Percentiles rank a stretch among this genome's conserved stretches.
Evolutionary conservation across 108 stramenopile species (phyloP).

Genomic region (Skeletonema grethae): DNA sequence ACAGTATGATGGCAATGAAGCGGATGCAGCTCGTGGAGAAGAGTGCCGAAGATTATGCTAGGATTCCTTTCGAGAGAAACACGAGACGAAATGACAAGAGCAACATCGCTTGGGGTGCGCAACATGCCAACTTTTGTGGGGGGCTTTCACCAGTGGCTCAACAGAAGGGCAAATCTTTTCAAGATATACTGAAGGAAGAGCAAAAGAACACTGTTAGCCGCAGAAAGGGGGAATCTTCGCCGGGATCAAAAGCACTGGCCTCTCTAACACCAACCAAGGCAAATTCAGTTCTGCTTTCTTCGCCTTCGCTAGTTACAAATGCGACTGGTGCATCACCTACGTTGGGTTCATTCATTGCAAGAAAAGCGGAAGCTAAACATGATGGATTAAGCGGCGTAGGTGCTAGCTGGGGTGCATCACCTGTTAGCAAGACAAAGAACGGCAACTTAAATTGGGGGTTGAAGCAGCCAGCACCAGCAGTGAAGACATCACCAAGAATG

Average conservation of each 20-base stretch:
- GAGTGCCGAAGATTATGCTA: slow-evolving; percentile 10
- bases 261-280: neutral
- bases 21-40: slow-evolving; percentile 48
- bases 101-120: slow-evolving; percentile 16
- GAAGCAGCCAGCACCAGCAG: slow-evolving; percentile 1
- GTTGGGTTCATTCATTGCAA: slow-evolving; percentile 32
- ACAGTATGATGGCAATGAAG: slow-evolving; percentile 60
- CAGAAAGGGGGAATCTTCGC: neutral
- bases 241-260: neutral
- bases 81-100: slow-evolving; percentile 5
- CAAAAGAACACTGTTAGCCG: neutral
- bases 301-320: neutral
- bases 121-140: slow-evolving; percentile 6
- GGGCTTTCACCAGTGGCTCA: neutral
- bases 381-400: slow-evolving; percentile 11
- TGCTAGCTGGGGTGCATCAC: slow-evolving; percentile 18
- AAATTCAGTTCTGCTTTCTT: neutral
- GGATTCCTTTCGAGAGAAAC: slow-evolving; percentile 21
- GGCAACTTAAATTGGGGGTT: slow-evolving; percentile 21
- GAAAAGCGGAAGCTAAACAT: slow-evolving; percentile 15
- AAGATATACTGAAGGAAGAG: slow-evolving; percentile 47
- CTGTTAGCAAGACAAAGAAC: neutral
- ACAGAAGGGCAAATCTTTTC: slow-evolving; percentile 35
- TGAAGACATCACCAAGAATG: neutral
- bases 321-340: neutral